Conservation (phyloP, 2,329 filamentous ascomycete species). For the Cladosporium sp. region DNA sequence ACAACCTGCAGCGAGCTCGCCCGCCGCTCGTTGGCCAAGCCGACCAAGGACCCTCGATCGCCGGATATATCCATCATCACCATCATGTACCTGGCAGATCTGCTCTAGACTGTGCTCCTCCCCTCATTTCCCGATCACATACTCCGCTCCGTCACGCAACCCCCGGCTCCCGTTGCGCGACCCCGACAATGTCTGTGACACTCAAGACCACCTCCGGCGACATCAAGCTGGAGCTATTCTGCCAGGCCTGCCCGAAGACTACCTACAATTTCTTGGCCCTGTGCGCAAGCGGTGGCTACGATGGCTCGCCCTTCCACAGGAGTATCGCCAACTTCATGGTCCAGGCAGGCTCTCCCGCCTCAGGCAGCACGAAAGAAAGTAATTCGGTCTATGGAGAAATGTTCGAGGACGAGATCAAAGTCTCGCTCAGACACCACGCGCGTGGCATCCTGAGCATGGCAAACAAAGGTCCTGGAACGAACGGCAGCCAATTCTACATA, state of each 20-base stretch:
- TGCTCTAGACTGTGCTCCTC: conserved; percentile 2
- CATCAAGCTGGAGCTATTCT: conserved; percentile 95
- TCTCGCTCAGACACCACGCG: conserved; percentile 80
- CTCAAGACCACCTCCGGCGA: conserved; percentile 87
- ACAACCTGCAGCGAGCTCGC: background rate
- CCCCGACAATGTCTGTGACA: conserved; percentile 46
- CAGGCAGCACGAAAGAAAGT: conserved; percentile 42
- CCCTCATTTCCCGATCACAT: conserved; percentile 13
- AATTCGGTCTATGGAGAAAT: conserved; percentile 69
- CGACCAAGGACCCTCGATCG: conserved; percentile 8
- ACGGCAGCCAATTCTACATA: conserved; percentile 87
- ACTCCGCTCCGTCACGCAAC: conserved; percentile 3
- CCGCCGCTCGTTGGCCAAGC: conserved; percentile 2
- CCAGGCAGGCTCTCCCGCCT: conserved; percentile 65
- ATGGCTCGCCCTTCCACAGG: conserved; percentile 74
- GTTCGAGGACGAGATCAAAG: conserved; percentile 80
- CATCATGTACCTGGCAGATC: conserved; percentile 10
- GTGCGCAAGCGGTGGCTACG: conserved; percentile 76
- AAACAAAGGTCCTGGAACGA: conserved; percentile 89
- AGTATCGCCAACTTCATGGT: conserved; percentile 79
- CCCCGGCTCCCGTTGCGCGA: background rate
- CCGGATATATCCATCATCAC: conserved; percentile 10
- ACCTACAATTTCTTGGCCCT: conserved; percentile 87
- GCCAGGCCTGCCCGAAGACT: conserved; percentile 89
- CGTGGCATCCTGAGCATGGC: conserved; percentile 94